phyloP scores from a whole-genome alignment of 2,329 filamentous ascomycete genomes.

The Ilyonectria sp. region DNA sequence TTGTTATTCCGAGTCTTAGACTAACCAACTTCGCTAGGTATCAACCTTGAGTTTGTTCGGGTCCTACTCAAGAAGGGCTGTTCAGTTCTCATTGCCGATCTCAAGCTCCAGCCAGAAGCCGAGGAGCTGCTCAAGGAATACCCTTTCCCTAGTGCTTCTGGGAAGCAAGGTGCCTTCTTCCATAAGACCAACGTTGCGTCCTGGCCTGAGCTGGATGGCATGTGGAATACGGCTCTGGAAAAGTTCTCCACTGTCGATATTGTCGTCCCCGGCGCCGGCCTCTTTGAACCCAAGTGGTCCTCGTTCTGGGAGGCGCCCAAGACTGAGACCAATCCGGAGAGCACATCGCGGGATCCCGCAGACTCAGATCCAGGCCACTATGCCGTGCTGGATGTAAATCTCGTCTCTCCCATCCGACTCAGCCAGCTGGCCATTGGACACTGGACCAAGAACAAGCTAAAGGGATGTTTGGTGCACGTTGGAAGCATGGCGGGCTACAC shows the following conservation, averaged over 20 bases:
- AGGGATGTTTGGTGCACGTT: conserved; percentile 52
- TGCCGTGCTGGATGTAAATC: conserved; percentile 55
- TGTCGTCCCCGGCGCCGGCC: conserved; percentile 55
- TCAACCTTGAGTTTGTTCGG: conserved; percentile 54
- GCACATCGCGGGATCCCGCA: conserved; percentile 45
- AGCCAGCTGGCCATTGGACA: conserved; percentile 56
- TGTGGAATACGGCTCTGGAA: conserved; percentile 50
- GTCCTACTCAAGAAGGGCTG: conserved; percentile 53
- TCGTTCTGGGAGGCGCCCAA: conserved; percentile 56
- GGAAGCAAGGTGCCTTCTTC: conserved; percentile 51
- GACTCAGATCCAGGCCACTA: conserved; percentile 53
- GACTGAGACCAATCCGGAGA: conserved; percentile 49
- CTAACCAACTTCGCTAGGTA: conserved; percentile 46
- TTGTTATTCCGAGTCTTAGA: not conserved
- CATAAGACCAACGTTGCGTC: conserved; percentile 55
- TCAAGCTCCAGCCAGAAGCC: conserved; percentile 54
- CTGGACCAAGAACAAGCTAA: conserved; percentile 52
- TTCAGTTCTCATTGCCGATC: conserved; percentile 57
- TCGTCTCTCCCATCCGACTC: conserved; percentile 55
- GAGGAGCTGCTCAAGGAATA: conserved; percentile 51
- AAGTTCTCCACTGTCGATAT: conserved; percentile 53
- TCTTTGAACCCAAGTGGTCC: conserved; percentile 56
- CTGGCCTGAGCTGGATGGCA: conserved; percentile 52
- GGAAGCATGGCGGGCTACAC: conserved; percentile 54
- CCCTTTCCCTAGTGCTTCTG: conserved; percentile 40